Conservation (phyloP, 75 land plant species). For the Larix kaempferi region DNA sequence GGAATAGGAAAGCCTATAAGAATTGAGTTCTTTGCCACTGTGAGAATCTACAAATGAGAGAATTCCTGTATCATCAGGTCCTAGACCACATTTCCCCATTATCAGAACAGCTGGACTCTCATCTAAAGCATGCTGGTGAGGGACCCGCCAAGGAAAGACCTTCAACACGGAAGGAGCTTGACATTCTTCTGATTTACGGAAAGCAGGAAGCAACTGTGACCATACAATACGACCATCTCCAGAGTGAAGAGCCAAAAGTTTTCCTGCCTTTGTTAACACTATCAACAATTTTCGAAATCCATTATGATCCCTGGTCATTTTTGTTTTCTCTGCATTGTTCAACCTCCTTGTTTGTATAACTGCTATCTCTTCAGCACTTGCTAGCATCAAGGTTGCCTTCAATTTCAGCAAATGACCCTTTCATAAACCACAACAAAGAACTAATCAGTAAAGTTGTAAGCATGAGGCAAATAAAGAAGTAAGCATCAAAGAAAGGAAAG, state of each 20-base stretch:
- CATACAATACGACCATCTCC: conserved; percentile 97
- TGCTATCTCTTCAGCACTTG: conserved; percentile 75
- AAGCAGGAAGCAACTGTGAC: conserved; percentile 64
- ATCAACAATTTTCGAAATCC: conserved; percentile 91
- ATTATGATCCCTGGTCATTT: conserved; percentile 94
- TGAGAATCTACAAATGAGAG: conserved; percentile 83
- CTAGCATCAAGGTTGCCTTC: conserved; percentile 94
- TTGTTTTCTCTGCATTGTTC: conserved; percentile 84
- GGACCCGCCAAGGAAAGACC: conserved; percentile 81
- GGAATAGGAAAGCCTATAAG: conserved; percentile 46
- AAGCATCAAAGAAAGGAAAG: background rate
- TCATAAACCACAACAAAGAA: conserved; percentile 4
- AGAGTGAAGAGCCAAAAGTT: conserved; percentile 83
- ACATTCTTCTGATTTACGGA: conserved; percentile 40
- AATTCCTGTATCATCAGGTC: conserved; percentile 39
- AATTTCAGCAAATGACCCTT: conserved; percentile 90
- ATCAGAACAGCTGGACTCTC: conserved; percentile 87
- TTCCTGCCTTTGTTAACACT: conserved; percentile 81
- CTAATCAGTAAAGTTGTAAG: background rate
- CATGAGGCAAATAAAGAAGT: background rate
- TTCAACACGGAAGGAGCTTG: conserved; percentile 41
- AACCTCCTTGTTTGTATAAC: conserved; percentile 75
- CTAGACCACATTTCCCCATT: conserved; percentile 52
- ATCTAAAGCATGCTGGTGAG: conserved; percentile 95
- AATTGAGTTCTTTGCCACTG: conserved; percentile 61